Base-by-base conservation (phyloP, 495 filamentous ascomycete species). In the Saxophila tyrrhenica region DNA sequence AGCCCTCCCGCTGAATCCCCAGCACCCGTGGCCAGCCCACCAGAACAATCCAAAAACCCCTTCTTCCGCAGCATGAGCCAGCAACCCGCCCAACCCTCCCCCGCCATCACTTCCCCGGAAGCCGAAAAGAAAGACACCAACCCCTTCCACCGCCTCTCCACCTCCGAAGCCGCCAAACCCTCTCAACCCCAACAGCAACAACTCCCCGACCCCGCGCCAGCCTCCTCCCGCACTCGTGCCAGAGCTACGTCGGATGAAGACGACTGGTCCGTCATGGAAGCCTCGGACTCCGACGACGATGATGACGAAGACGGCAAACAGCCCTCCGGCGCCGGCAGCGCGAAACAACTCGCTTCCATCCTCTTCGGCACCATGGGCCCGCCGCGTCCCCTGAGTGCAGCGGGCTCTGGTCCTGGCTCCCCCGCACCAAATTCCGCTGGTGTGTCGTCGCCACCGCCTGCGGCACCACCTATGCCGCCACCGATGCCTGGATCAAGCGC, bases 291-390 rank as follows among this genome's bases (percentile, higher is more conserved):
- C 29, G 70, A 67, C 5, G 73, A 72, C 55, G 79, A 83, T 38
- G 69, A 68, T 7, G 75, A 72, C 52, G 81, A 85, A 43, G 79
- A 82, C 17, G 73, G 73, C 15, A 82, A 86, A 50, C 83, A 85
- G 22, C 82, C 82, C 13, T 81, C 86, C 11, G 83, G 79, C 45
- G 86, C 86, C 25, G 80, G 83, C 51, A 89, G 82, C 58, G 91
- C 92, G 44, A 91, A 90, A 57, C 85, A 94, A 55, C 81, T 98
- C 32, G 92, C 92, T 17, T 89, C 85, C 35, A 92, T 72, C 56
- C 78, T 98, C 25, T 97, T 98, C 69, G 90, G 92, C 52, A 94
- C 91, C 48, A 98, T 98, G 92, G 92, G 78, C 10, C 92, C 92
- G 41, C 92, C 92, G 20, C 82, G 91, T 49, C 89, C 94, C 32